Evolutionary conservation across 495 filamentous ascomycete genomes (phyloP).

Genomic region (Xylaria bambusicola): DNA sequence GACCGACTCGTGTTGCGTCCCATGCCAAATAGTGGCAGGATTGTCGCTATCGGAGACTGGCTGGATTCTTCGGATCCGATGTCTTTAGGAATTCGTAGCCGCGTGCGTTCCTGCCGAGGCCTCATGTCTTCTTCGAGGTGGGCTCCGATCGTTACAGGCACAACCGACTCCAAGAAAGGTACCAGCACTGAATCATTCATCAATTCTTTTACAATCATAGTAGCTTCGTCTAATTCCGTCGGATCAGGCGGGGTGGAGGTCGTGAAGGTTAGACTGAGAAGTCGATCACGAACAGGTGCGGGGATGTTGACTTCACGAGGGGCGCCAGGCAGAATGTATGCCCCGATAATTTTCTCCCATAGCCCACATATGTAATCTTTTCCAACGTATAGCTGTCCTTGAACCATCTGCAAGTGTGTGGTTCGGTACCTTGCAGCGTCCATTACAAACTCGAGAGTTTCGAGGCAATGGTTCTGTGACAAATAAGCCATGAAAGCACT

Average conservation of each 20-base stretch:
- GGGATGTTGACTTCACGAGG: conserved; percentile 93
- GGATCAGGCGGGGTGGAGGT: conserved; percentile 69
- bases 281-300: conserved; percentile 75
- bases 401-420: conserved; percentile 53
- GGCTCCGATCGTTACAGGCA: conserved; percentile 38
- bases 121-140: conserved; percentile 34
- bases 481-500: conserved; percentile 96
- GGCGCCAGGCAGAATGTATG: conserved; percentile 78
- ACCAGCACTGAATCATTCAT: conserved; percentile 96
- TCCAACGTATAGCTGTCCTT: conserved; percentile 45
- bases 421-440: conserved; percentile 89
- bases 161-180: conserved; percentile 70
- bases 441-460: conserved; percentile 96
- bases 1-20: conserved; percentile 41
- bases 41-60: conserved; percentile 45
- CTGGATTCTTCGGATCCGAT: conserved; percentile 35
- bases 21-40: conserved; percentile 47
- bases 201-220: conserved; percentile 85
- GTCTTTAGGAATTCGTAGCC: conserved; percentile 42
- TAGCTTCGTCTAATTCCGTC: conserved; percentile 80
- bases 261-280: conserved; percentile 65
- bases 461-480: conserved; percentile 95
- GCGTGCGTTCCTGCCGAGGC: conserved; percentile 39
- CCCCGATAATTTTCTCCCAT: conserved; percentile 65
- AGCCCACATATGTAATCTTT: conserved; percentile 73